Percentiles rank a stretch among this genome's conserved stretches.
phyloP scores from a whole-genome alignment of 208 protist genomes.

The Herpetomonas samuelpessoai region DNA sequence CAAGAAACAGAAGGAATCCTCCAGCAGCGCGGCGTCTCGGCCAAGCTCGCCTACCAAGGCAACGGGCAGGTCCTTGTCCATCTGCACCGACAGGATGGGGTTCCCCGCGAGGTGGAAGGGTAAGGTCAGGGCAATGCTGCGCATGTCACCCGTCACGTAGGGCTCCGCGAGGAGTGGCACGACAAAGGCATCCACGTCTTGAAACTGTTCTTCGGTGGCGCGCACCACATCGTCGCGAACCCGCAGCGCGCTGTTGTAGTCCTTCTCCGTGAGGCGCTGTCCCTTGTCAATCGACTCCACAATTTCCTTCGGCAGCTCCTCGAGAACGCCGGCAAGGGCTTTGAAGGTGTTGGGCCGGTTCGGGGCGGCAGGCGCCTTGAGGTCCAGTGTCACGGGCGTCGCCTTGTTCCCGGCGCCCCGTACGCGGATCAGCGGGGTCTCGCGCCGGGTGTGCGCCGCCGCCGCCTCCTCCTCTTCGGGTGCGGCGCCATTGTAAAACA shows the following conservation, averaged over 20 bases:
- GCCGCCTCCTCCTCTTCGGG: constrained; percentile 11
- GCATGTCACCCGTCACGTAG: constrained; percentile 63
- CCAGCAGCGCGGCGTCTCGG: constrained; percentile 78
- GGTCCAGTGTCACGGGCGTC: background rate
- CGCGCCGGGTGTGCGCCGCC: background rate
- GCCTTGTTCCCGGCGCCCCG: constrained; percentile 1
- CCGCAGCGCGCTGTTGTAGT: constrained; percentile 76
- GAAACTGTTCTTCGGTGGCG: constrained; percentile 79
- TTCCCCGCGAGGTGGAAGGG: constrained; percentile 83
- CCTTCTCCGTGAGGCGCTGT: constrained; percentile 36
- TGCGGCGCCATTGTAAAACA: constrained; percentile 20
- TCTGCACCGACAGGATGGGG: constrained; percentile 78
- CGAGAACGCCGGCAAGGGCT: constrained; percentile 36
- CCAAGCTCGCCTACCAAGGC: constrained; percentile 77
- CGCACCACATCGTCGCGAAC: constrained; percentile 79
- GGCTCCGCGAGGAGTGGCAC: constrained; percentile 72
- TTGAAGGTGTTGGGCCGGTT: constrained; percentile 26
- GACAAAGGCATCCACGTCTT: constrained; percentile 80
- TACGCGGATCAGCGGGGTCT: background rate
- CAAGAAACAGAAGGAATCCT: constrained; percentile 76
- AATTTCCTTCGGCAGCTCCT: constrained; percentile 63
- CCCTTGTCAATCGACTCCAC: constrained; percentile 54
- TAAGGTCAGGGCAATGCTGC: constrained; percentile 56
- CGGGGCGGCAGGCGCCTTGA: constrained; percentile 8
- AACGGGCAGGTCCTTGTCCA: constrained; percentile 62